These are phyloP conservation scores for Euryodendron excelsum DNA, from an alignment of 148 eudicot genomes.

Conservation along the genomic window DNA sequence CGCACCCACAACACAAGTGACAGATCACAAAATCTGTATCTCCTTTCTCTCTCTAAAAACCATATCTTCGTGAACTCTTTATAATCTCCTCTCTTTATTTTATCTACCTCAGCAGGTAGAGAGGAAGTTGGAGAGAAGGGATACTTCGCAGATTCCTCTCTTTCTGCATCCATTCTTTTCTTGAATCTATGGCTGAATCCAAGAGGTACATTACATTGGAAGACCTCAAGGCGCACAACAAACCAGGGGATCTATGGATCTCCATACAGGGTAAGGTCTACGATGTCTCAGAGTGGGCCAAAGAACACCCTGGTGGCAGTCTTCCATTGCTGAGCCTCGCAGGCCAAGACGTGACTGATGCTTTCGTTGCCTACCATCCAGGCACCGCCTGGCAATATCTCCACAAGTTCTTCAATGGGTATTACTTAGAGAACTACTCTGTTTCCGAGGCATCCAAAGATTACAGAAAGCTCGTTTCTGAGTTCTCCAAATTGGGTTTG, in stretches of 20 bases:
- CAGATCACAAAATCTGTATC: no score
- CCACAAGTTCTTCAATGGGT: conserved; percentile 13
- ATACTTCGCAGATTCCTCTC: neutral
- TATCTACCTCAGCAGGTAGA: no score
- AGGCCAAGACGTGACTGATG: conserved; percentile 15
- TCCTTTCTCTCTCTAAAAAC: no score
- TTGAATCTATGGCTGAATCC: neutral
- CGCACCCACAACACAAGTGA: no score
- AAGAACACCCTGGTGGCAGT: conserved; percentile 6
- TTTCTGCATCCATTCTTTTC: neutral
- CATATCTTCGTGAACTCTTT: no score
- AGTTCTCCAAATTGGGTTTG: conserved; percentile 11
- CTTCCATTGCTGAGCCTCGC: conserved; percentile 2
- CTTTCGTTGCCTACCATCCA: conserved; percentile 13
- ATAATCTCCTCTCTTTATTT: no score
- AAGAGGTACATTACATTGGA: conserved; percentile 7
- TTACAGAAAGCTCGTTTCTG: conserved; percentile 9
- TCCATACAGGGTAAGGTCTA: conserved; percentile 12
- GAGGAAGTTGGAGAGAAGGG: neutral
- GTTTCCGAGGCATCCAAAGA: conserved; percentile 13
- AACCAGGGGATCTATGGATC: conserved; percentile 14
- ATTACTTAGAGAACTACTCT: conserved; percentile 2
- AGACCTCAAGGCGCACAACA: conserved; percentile 8
- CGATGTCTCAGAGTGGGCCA: conserved; percentile 14
- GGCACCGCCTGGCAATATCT: conserved; percentile 12